These are phyloP conservation scores for Clonostachys chloroleuca DNA, from an alignment of 2,329 filamentous ascomycete genomes.

Conservation along the genomic window DNA sequence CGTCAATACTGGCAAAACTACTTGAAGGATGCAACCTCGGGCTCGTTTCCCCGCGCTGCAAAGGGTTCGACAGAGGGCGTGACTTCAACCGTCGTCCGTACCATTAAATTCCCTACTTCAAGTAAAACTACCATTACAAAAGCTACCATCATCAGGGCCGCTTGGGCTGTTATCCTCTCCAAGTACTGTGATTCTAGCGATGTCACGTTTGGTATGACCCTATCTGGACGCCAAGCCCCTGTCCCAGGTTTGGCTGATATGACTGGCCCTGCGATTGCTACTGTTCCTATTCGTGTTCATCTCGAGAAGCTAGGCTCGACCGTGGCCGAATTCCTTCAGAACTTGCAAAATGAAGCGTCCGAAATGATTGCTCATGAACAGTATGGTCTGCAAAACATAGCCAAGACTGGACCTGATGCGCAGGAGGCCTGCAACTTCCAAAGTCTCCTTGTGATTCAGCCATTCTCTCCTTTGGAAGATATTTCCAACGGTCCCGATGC, in stretches of 20 bases:
- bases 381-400: constrained; percentile 11
- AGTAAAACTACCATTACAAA: constrained; percentile 5
- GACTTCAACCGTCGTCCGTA: neutral
- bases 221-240: constrained; percentile 11
- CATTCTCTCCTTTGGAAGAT: neutral
- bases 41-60: neutral
- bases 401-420: constrained; percentile 3
- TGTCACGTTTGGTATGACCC: constrained; percentile 10
- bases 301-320: neutral
- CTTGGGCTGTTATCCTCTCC: constrained; percentile 2
- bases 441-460: constrained; percentile 8
- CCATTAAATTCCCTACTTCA: neutral
- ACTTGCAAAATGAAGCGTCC: constrained; percentile 3
- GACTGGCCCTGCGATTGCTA: constrained; percentile 11
- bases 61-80: neutral
- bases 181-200: constrained; percentile 7
- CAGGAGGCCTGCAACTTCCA: constrained; percentile 8
- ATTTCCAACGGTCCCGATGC: neutral
- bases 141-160: constrained; percentile 8
- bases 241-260: constrained; percentile 10
- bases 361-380: constrained; percentile 9
- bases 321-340: constrained; percentile 1
- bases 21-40: neutral
- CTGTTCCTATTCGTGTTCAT: constrained; percentile 5
- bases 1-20: neutral